Evolutionary conservation across 495 filamentous ascomycete genomes (phyloP), one percentile per base, ranked within the genome.

Genomic region (Elaphomyces granulatus): DNA sequence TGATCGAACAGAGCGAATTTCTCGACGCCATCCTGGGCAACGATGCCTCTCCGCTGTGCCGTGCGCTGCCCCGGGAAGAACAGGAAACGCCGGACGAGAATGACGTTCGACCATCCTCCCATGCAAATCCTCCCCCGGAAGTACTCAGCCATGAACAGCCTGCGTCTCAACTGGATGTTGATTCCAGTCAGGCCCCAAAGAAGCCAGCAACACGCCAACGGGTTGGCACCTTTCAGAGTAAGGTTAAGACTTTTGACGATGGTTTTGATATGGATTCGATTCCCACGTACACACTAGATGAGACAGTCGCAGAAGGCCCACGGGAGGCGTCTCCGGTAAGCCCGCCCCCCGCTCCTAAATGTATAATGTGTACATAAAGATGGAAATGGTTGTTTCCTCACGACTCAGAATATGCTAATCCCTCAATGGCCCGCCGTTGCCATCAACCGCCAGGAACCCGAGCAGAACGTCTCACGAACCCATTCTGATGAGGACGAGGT

Each of bases 1-100:
- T 87, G 15, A 78, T 95, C 35, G 78, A 87, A 40, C 90, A 95
- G 55, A 85, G 79, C 36, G 87, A 94, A 45, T 94, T 98, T 44
- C 67, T 98, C 7, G 86, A 94, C 59, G 83, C 83, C 2, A 94
- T 98, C 35, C 56, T 96, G 14, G 75, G 61, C 8, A 79, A 77
- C 39, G 78, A 95, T 61, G 73, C 82, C 3, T 76, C 70, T 40
- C 60, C 67, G 18, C 61, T 95, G 14, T 74, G 79, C 41, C 72
- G 72, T 26, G 68, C 77, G 2, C 69, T 92, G 1, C 63, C 61
- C 1, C 48, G 44, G n/a, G 63, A 59, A 21, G 51, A 55, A 15
- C 61, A 59, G 18, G 51, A 55, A 15, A 28, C 23, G 23, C 23
- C 12, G 23, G 23, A 6, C 6, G 12, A 12, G 6, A 6, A 6